These are phyloP conservation scores for Diplodia intermedia DNA, from an alignment of 2,329 filamentous ascomycete genomes.

Conservation along the genomic window DNA sequence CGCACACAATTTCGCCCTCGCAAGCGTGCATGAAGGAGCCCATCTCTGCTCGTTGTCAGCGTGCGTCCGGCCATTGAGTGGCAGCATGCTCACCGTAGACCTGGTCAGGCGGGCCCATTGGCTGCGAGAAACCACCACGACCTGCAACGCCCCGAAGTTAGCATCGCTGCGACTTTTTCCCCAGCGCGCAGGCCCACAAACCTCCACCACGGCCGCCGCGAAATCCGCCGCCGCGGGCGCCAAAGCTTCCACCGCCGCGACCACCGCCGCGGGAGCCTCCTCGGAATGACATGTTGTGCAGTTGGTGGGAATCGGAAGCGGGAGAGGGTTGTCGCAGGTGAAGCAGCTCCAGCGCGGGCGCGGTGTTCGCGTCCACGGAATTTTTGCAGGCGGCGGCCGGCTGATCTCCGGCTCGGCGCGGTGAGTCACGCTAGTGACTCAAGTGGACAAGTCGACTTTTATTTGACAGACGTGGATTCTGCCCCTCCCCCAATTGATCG, in stretches of 20 bases:
- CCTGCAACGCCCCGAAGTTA: slow-evolving; percentile 38
- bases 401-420: slow-evolving; percentile 18
- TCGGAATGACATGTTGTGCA: slow-evolving; percentile 68
- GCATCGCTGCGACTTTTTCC: slow-evolving; percentile 23
- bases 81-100: slow-evolving; percentile 48
- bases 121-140: slow-evolving; percentile 48
- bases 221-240: slow-evolving; percentile 57
- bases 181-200: slow-evolving; percentile 25
- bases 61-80: slow-evolving; percentile 9
- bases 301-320: slow-evolving; percentile 36
- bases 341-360: slow-evolving; percentile 29
- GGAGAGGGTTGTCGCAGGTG: slow-evolving; percentile 37
- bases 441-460: slow-evolving; percentile 23
- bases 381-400: slow-evolving; percentile 30
- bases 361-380: slow-evolving; percentile 18
- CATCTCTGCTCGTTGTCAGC: slow-evolving; percentile 69
- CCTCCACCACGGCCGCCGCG: slow-evolving; percentile 62
- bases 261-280: slow-evolving; percentile 49
- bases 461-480: slow-evolving; percentile 31
- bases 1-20: slow-evolving; percentile 98
- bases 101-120: slow-evolving; percentile 53
- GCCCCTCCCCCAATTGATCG: slow-evolving; percentile 31
- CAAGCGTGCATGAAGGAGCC: slow-evolving; percentile 91
- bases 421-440: slow-evolving; percentile 35
- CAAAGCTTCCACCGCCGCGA: slow-evolving; percentile 51